These are phyloP conservation scores for Beauveria rudraprayagi DNA, from an alignment of 2,329 filamentous ascomycete genomes.

Conservation along the genomic window DNA sequence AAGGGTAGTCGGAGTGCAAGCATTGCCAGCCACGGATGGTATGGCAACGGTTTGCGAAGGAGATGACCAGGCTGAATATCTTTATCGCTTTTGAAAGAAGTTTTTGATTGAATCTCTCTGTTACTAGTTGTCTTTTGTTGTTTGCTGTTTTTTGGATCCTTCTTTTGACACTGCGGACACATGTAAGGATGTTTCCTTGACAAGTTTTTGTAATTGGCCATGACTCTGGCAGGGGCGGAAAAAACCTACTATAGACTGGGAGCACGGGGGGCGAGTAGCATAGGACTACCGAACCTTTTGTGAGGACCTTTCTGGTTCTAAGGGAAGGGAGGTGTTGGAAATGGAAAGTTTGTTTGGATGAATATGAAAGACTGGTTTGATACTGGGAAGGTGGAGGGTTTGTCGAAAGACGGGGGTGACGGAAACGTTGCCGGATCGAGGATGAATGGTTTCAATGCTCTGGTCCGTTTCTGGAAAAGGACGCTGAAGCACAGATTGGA, in stretches of 20 bases:
- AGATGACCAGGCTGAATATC: conserved; percentile 2
- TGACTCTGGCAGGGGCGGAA: not conserved
- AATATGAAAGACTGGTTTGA: not conserved
- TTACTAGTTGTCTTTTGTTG: conserved; percentile 14
- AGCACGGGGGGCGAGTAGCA: not conserved
- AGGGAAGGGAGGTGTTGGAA: not conserved
- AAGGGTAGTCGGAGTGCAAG: conserved; percentile 15
- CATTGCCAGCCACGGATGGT: not conserved
- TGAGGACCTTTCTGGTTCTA: not conserved
- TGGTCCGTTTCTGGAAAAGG: not conserved
- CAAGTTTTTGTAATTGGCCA: not conserved
- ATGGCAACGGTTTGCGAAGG: not conserved
- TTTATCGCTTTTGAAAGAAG: not conserved
- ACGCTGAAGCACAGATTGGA: not conserved
- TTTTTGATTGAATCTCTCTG: not conserved
- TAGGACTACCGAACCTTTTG: not conserved
- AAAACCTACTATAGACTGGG: conserved; percentile 5
- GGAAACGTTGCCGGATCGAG: not conserved
- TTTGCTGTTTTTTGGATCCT: conserved; percentile 12
- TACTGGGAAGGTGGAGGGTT: not conserved
- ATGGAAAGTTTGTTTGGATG: not conserved
- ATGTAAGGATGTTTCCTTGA: not conserved
- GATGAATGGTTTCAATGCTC: not conserved
- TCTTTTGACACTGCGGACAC: not conserved
- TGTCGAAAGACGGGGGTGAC: not conserved